Percentiles rank a stretch among this genome's conserved stretches.
These are phyloP conservation scores for Exophiala phaeomuriformis DNA, from an alignment of 2,329 filamentous ascomycete species.

Conservation along the genomic window DNA sequence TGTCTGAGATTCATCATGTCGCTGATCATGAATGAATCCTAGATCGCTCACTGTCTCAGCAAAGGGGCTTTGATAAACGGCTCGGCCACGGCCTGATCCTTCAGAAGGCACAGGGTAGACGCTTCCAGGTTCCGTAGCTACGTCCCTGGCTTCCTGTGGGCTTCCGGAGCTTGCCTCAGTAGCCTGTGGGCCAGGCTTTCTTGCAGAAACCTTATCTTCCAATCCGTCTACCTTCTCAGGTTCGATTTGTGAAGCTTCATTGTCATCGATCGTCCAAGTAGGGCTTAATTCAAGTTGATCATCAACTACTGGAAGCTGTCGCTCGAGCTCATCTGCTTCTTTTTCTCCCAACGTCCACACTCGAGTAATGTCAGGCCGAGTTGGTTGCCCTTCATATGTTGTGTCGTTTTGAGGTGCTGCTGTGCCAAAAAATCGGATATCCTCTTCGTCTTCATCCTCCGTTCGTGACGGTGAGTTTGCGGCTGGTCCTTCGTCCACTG, in stretches of 20 bases:
- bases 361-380: slow-evolving; percentile 13
- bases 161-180: not conserved
- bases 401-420: slow-evolving; percentile 35
- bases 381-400: not conserved
- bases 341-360: slow-evolving; percentile 20
- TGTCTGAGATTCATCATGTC: not conserved
- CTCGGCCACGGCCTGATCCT: slow-evolving; percentile 30
- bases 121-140: not conserved
- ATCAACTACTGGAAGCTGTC: slow-evolving; percentile 13
- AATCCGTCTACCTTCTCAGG: not conserved
- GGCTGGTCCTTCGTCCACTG: slow-evolving; percentile 39
- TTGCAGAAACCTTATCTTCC: not conserved
- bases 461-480: slow-evolving; percentile 15
- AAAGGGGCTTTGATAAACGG: slow-evolving; percentile 46
- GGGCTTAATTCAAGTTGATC: slow-evolving; percentile 17
- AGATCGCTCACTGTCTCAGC: slow-evolving; percentile 39
- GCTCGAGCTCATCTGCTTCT: slow-evolving; percentile 17
- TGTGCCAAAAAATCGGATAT: slow-evolving; percentile 48
- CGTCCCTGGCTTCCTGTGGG: not conserved
- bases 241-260: slow-evolving; percentile 16
- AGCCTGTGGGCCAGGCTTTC: not conserved
- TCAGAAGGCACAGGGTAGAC: not conserved
- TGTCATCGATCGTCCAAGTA: slow-evolving; percentile 18
- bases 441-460: slow-evolving; percentile 33
- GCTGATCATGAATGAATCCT: not conserved